phyloP scores from a whole-genome alignment of 1,139 yeast species.

The Debaryomyces udenii region DNA sequence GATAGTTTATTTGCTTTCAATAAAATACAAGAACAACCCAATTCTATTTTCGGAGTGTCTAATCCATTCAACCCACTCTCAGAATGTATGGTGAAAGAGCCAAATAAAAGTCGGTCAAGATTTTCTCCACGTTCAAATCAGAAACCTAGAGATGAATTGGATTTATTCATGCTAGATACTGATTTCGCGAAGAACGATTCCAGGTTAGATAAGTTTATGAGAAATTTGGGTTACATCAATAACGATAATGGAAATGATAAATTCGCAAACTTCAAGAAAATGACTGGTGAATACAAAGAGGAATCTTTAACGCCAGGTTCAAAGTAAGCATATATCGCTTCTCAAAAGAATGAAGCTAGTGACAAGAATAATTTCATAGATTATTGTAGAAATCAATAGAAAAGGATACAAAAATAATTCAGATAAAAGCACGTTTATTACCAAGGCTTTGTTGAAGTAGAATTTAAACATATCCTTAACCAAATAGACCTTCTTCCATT shows the following conservation, averaged over 20 bases:
- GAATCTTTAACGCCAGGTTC: not conserved
- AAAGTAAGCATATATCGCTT: no score
- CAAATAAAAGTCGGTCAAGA: not conserved
- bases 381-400: slow-evolving; percentile 1
- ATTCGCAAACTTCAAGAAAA: slow-evolving; percentile 5
- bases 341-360: no score
- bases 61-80: not conserved
- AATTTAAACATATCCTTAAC: no score
- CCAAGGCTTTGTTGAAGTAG: no score
- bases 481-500: slow-evolving; percentile 76
- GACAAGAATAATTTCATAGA: no score
- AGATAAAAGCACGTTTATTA: no score
- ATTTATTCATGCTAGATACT: slow-evolving; percentile 17
- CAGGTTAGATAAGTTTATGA: slow-evolving; percentile 18
- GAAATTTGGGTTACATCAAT: slow-evolving; percentile 16
- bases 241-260: slow-evolving; percentile 3
- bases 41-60: not conserved
- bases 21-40: not conserved
- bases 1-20: no score
- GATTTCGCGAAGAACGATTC: slow-evolving; percentile 16
- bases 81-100: not conserved
- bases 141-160: slow-evolving; percentile 14
- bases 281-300: slow-evolving; percentile 4
- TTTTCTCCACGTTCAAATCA: slow-evolving; percentile 5
- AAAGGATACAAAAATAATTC: not conserved